Evolutionary conservation across 2,329 filamentous ascomycete species (phyloP).

Genomic region (Hysterium pulicare): DNA sequence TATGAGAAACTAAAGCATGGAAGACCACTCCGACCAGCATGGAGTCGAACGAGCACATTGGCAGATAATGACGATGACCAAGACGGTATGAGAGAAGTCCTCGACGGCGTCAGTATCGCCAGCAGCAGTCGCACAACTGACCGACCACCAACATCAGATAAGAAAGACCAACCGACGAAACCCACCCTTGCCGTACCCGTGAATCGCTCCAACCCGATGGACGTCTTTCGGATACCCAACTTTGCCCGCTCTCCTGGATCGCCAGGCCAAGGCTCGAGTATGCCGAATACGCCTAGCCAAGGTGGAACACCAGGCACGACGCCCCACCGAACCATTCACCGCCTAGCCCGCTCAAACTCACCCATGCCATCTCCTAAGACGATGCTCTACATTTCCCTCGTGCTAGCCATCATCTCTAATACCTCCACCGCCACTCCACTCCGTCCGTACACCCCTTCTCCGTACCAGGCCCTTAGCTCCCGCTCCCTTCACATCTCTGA

Average conservation of each 20-base stretch:
- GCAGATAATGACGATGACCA: constrained; percentile 15
- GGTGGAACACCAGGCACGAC: constrained; percentile 16
- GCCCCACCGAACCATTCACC: constrained; percentile 26
- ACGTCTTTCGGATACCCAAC: constrained; percentile 36
- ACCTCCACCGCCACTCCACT: constrained; percentile 32
- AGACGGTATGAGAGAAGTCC: constrained; percentile 28
- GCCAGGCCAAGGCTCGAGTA: constrained; percentile 20
- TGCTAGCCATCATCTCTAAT: constrained; percentile 42
- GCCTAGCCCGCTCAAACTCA: constrained; percentile 37
- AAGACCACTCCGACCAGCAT: constrained; percentile 41
- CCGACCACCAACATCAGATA: constrained; percentile 7
- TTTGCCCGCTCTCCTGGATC: constrained; percentile 31
- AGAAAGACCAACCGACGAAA: constrained; percentile 6
- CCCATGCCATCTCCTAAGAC: constrained; percentile 47
- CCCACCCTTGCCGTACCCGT: background rate
- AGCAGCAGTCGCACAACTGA: constrained; percentile 6
- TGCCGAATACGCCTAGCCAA: constrained; percentile 14
- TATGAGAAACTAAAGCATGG: constrained; percentile 57
- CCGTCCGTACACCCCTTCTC: constrained; percentile 22
- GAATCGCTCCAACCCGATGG: constrained; percentile 27
- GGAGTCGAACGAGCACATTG: constrained; percentile 22
- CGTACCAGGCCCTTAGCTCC: constrained; percentile 13
- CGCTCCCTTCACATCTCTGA: constrained; percentile 11
- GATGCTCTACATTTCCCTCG: constrained; percentile 44
- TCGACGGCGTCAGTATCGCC: constrained; percentile 17